phyloP scores from a whole-genome alignment of 2,329 filamentous ascomycete genomes.

The Apiospora koreana region DNA sequence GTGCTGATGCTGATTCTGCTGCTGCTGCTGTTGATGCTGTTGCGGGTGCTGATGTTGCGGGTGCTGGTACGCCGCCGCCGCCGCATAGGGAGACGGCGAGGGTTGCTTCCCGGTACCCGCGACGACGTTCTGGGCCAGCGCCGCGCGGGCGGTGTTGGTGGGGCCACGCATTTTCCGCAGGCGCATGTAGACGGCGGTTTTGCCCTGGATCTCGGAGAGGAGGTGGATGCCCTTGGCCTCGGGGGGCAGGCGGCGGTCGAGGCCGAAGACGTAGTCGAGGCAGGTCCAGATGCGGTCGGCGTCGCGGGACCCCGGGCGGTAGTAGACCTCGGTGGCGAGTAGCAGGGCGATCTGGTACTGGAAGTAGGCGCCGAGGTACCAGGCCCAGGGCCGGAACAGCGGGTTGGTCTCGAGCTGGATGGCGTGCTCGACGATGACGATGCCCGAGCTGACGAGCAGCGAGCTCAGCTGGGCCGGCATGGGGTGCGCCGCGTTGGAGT shows the following conservation, averaged over 20 bases:
- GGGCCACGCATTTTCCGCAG: constrained; percentile 61
- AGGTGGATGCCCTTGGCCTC: constrained; percentile 62
- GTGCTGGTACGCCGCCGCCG: not conserved
- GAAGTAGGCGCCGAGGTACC: constrained; percentile 72
- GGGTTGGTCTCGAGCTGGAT: constrained; percentile 47
- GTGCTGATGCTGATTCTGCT: not conserved
- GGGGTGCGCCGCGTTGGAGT: constrained; percentile 45
- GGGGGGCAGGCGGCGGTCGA: constrained; percentile 51
- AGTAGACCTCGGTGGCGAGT: constrained; percentile 67
- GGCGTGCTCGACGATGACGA: constrained; percentile 49
- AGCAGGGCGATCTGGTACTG: constrained; percentile 73
- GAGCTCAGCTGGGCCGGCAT: constrained; percentile 65
- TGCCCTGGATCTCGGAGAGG: constrained; percentile 61
- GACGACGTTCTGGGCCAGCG: constrained; percentile 37
- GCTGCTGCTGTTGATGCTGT: constrained; percentile 9
- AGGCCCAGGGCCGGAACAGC: constrained; percentile 60
- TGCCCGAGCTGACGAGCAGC: constrained; percentile 63
- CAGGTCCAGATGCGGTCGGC: constrained; percentile 70
- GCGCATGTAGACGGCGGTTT: constrained; percentile 59
- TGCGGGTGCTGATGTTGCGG: not conserved
- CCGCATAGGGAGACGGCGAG: constrained; percentile 1
- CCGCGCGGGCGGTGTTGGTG: constrained; percentile 41
- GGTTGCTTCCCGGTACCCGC: constrained; percentile 24
- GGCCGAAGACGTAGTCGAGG: constrained; percentile 71
- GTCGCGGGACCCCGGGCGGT: constrained; percentile 55